A percentile compares a stretch with the other conserved stretches of the same genome.
These are phyloP conservation scores for Jasminum sambac DNA, from an alignment of 257 asterid species.

Conservation along the genomic window DNA sequence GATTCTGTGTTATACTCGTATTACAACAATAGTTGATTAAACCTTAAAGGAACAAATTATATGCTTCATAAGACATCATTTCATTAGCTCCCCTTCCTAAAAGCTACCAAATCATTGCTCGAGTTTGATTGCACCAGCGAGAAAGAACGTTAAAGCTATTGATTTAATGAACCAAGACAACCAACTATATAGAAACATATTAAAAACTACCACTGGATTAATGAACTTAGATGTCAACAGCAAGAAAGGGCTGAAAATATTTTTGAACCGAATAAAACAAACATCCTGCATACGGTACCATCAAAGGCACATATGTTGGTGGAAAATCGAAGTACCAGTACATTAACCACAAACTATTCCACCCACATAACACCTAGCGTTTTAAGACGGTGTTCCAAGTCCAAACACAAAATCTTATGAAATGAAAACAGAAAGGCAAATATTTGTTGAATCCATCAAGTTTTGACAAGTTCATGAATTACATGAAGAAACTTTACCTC, in stretches of 20 bases:
- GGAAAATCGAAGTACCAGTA: background rate
- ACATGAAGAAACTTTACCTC: slow-evolving; percentile 25
- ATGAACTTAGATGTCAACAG: background rate
- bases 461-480: slow-evolving; percentile 21
- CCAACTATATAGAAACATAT: background rate
- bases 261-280: background rate
- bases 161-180: background rate
- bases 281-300: slow-evolving; percentile 43
- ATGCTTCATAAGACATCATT: background rate
- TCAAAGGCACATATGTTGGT: slow-evolving; percentile 2
- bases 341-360: background rate
- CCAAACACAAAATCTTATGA: background rate
- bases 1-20: background rate
- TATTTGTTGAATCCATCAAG: background rate
- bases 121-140: background rate
- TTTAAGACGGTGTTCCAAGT: background rate
- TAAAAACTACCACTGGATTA: background rate
- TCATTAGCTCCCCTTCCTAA: background rate
- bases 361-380: background rate
- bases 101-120: background rate
- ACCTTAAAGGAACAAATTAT: background rate
- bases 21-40: background rate
- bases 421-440: background rate
- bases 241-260: background rate
- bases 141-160: background rate